phyloP scores from a whole-genome alignment of 176 grass and related monocot genomes.

The Tillandsia fasciculata region DNA sequence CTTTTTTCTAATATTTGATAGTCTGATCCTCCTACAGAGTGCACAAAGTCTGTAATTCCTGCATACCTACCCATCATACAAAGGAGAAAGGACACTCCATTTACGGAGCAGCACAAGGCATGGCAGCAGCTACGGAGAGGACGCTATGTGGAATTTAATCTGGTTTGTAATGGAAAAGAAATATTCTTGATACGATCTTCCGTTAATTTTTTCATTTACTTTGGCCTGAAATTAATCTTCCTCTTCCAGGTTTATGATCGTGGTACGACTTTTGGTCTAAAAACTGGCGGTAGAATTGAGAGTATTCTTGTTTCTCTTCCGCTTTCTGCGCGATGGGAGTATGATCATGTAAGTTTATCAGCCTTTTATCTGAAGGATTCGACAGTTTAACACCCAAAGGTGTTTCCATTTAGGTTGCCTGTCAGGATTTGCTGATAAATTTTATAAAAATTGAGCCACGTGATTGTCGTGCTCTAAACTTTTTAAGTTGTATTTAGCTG shows the following conservation, averaged over 20 bases:
- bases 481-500: too few species aligned
- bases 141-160: slow-evolving; percentile 96
- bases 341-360: slow-evolving; percentile 73
- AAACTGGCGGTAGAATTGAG: slow-evolving; percentile 94
- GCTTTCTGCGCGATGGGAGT: slow-evolving; percentile 79
- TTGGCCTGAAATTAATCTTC: neutral
- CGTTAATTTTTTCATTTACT: neutral
- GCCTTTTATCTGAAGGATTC: neutral
- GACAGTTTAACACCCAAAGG: neutral
- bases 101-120: slow-evolving; percentile 75
- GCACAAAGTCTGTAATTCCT: slow-evolving; percentile 77
- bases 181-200: neutral
- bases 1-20: neutral
- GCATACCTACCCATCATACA: slow-evolving; percentile 91
- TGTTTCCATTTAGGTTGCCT: neutral
- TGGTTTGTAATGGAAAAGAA: slow-evolving; percentile 28
- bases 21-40: slow-evolving; percentile 41
- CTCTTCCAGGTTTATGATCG: slow-evolving; percentile 80
- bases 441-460: too few species aligned
- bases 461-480: too few species aligned
- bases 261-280: slow-evolving; percentile 92
- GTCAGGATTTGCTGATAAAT: too few species aligned
- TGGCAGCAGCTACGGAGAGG: slow-evolving; percentile 96
- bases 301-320: slow-evolving; percentile 94
- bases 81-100: slow-evolving; percentile 75